Base-by-base conservation (phyloP, 2,329 filamentous ascomycete genomes). In the Paramyrothecium sp. region DNA sequence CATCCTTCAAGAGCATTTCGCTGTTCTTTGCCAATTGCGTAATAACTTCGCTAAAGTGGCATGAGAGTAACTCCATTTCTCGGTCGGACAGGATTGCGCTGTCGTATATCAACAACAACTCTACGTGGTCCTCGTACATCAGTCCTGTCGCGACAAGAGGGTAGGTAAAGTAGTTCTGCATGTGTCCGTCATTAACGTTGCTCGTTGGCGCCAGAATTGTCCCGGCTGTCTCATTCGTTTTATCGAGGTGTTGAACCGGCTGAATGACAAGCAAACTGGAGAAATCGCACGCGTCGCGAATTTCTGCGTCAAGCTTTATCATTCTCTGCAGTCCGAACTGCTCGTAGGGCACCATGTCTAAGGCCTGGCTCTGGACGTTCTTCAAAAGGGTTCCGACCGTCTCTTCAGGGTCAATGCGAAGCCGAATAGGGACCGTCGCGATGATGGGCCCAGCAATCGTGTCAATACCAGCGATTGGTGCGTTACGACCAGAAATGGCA, bases 321-420 rank as follows among this genome's bases (percentile, higher is more conserved):
- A 86, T 85, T 58, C 82, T 58, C 23, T 85, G 82, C 34, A 85
- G 69, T 10, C 82, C 83, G 48, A 81, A 74, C 64, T 89, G 85
- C 65, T 89, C 82, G 64, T 55, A 63, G 8, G 20, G 11, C 12
- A 51, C n/a, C 49, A 51, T 51, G 2, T 51, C 49, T 12, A 19
- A 30, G 7, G 49, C 21, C n/a, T 51, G 49, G 7, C 4, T 33
- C n/a, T 51, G 49, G 26, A 51, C n/a, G 17, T 11, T 13, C n/a
- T 23, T 12, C 13, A 51, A 13, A 17, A 30, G 30, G 49, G 17
- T 16, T n/a, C 21, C 22, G 49, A 51, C 23, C 10, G 20, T 23
- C 23, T 12, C 26, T 17, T 23, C 23, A 7, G 22, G 22, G 23
- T 33, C 22, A 4, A 51, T 13, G 2, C 23, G 47, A 3, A 68